These are phyloP conservation scores for Gossypium longicalyx DNA, from an alignment of 345 rosid species.

Conservation along the genomic window DNA sequence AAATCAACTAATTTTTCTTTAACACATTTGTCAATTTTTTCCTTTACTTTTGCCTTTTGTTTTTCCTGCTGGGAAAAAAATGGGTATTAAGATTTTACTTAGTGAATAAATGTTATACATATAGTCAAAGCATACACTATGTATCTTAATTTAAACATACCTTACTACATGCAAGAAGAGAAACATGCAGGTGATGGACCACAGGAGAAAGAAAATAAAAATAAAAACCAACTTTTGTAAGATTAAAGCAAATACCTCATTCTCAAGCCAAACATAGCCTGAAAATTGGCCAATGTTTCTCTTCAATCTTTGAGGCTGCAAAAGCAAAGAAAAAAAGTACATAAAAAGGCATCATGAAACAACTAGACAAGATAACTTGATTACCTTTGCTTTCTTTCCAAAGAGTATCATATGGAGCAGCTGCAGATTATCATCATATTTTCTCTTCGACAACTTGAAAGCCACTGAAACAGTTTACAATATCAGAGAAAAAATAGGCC, in stretches of 20 bases:
- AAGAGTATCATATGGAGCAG: conserved; percentile 71
- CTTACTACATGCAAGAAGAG: neutral
- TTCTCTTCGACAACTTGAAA: conserved; percentile 93
- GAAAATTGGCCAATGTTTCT: conserved; percentile 88
- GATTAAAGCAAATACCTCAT: conserved; percentile 50
- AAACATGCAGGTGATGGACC: conserved; percentile 6
- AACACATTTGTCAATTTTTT: conserved; percentile 86
- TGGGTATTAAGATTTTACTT: conserved; percentile 2
- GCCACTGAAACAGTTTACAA: conserved; percentile 68
- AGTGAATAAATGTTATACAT: neutral
- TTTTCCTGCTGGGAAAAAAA: conserved; percentile 48
- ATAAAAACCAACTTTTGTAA: conserved; percentile 4
- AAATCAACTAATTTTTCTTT: conserved; percentile 82
- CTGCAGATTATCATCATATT: conserved; percentile 80
- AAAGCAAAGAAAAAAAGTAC: neutral
- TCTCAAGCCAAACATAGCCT: conserved; percentile 81
- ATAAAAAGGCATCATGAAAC: conserved; percentile 9
- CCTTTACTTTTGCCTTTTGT: conserved; percentile 69
- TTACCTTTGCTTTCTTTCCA: conserved; percentile 98
- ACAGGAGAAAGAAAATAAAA: conserved; percentile 2
- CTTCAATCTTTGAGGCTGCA: conserved; percentile 76
- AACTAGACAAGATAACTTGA: neutral
- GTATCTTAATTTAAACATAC: neutral
- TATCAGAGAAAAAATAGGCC: conserved; percentile 23
- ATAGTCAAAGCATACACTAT: neutral